A percentile compares a stretch with the other conserved stretches of the same genome.
Conservation (phyloP, 768 basidiomycete genomes). For the Rhizopogon rudus region DNA sequence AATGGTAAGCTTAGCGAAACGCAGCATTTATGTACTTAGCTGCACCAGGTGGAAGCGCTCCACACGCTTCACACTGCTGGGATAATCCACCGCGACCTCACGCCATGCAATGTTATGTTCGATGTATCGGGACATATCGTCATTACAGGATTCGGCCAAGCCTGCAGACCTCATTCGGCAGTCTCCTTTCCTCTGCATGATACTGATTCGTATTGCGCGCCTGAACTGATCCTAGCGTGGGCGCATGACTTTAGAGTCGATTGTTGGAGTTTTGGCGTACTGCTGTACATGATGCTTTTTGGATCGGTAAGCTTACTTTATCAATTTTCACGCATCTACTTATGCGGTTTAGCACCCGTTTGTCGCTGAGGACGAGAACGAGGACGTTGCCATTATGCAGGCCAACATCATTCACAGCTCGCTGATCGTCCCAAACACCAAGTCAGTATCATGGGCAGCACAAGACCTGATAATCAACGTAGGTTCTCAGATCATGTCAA, state of each 20-base stretch:
- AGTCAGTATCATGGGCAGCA: slow-evolving; percentile 24
- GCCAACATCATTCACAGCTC: slow-evolving; percentile 30
- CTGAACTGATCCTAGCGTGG: slow-evolving; percentile 55
- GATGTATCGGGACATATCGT: slow-evolving; percentile 42
- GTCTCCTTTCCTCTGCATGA: background rate
- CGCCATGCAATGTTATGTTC: slow-evolving; percentile 41
- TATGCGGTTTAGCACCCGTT: slow-evolving; percentile 37
- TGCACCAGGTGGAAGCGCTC: slow-evolving; percentile 34
- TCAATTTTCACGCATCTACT: background rate
- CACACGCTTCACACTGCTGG: slow-evolving; percentile 38
- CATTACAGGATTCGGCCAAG: slow-evolving; percentile 37
- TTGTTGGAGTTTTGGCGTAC: slow-evolving; percentile 55
- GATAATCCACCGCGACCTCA: slow-evolving; percentile 43
- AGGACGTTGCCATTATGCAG: slow-evolving; percentile 24
- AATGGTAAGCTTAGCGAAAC: slow-evolving; percentile 31
- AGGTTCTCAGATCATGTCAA: slow-evolving; percentile 1
- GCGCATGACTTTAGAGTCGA: slow-evolving; percentile 46
- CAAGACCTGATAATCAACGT: slow-evolving; percentile 45
- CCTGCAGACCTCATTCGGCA: slow-evolving; percentile 19
- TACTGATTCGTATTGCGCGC: slow-evolving; percentile 36
- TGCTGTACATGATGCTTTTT: slow-evolving; percentile 46
- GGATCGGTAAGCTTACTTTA: slow-evolving; percentile 33
- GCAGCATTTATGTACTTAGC: background rate
- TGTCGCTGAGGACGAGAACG: slow-evolving; percentile 7
- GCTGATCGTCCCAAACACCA: slow-evolving; percentile 19